Base-by-base conservation (phyloP, 129 eudicot species). In the Ambrosia trifida region DNA sequence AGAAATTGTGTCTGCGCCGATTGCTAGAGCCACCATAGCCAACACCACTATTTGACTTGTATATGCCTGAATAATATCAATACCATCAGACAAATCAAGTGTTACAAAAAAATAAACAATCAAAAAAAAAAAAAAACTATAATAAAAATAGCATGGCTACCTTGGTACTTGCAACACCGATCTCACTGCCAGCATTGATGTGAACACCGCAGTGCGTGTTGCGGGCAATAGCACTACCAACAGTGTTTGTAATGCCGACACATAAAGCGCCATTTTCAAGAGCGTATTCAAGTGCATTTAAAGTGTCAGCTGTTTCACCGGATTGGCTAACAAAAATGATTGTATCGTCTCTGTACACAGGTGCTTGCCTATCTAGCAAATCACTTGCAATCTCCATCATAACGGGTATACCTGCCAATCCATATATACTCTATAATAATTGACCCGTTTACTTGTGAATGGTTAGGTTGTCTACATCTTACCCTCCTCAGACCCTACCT, bases 81-180 rank as follows among this genome's bases (percentile, higher is more conserved):
- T 38, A 38, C 45, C 64, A 32, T 52, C 19, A 64, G 45, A 57
- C 14, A 70, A 36, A 40, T n/a, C 30, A 58, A 80, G 45, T 24
- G 28, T 24, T 24, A n/a, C n/a, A 24, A 24, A 24, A 24, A 24
- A 24, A 1, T 24, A 57, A n/a, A 44, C 41, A 65, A 30, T 5
- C 7, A 11, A 33, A 57, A 56, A 56, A 4, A 9, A 16, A 24
- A 62, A 7, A 53, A 7, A 3, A 24, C 8, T 11, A 9, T 24
- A 24, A 24, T 24, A 13, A 4, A 72, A 72, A 69, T 3, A 2
- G 50, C 50, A 47, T 52, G 11, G 58, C 18, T 17, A 94, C 99
- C 99, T 94, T 94, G 67, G 99, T 94, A 81, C 97, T 94, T 20
- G 99, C 99, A 11, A 94, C 99, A 44, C 99, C 99, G 68, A 94